Percentiles rank a stretch among this genome's conserved stretches.
Evolutionary conservation across 1,139 yeast genomes (phyloP).

Genomic region (Pichia sp.): DNA sequence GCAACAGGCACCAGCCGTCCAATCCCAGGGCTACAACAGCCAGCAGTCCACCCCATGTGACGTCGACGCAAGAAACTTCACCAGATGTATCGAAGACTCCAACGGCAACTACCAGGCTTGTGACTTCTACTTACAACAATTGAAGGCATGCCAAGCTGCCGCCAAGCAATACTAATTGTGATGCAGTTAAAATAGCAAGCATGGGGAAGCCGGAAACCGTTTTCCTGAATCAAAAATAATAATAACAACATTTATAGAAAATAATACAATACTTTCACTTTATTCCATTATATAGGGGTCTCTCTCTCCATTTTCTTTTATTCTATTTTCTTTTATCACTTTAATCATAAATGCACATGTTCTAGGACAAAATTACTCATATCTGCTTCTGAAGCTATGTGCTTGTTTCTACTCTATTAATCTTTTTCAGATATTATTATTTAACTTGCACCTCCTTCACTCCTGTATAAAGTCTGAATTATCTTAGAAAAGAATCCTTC

Average conservation of each 20-base stretch:
- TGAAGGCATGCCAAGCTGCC: conserved; percentile 96
- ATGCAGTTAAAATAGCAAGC: background rate
- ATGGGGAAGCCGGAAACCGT: no score
- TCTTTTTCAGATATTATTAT: background rate
- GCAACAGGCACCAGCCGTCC: conserved; percentile 33
- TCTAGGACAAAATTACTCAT: background rate
- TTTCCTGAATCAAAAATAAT: background rate
- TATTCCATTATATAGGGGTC: background rate
- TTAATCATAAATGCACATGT: background rate
- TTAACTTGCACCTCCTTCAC: background rate
- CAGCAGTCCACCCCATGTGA: conserved; percentile 68
- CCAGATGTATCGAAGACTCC: conserved; percentile 91
- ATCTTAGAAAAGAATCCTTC: background rate
- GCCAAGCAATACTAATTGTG: conserved; percentile 63
- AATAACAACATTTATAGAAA: no score
- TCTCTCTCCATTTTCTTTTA: background rate
- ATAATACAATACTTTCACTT: background rate
- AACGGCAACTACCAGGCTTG: conserved; percentile 95
- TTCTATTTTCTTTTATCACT: background rate
- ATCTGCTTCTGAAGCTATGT: background rate
- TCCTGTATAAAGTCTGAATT: background rate
- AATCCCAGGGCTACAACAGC: conserved; percentile 34
- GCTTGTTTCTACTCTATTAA: background rate
- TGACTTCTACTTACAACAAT: conserved; percentile 93
- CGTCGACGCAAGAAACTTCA: conserved; percentile 88